Evolutionary conservation across 2,329 filamentous ascomycete species (phyloP).

Genomic region (Trichoderma polysporum): DNA sequence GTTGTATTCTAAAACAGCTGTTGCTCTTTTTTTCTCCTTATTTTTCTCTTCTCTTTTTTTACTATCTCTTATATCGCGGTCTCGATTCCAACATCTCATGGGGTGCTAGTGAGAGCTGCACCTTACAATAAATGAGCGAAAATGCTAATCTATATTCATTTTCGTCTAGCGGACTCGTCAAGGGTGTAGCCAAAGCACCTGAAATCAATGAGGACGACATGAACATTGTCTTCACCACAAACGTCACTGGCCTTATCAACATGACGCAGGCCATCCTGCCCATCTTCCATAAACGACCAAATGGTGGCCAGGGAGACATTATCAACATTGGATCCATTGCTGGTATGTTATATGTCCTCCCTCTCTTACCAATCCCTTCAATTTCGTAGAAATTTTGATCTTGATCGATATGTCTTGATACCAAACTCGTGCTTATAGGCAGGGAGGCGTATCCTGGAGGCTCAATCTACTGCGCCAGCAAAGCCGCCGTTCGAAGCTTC

Average conservation of each 20-base stretch:
- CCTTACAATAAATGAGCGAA: neutral
- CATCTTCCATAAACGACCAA: constrained; percentile 72
- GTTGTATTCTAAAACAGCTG: neutral
- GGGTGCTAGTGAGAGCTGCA: neutral
- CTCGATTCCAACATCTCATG: neutral
- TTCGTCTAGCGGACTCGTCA: constrained; percentile 71
- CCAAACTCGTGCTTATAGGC: constrained; percentile 36
- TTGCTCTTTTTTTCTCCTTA: neutral
- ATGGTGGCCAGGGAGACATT: constrained; percentile 83
- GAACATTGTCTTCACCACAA: constrained; percentile 84
- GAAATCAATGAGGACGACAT: constrained; percentile 82
- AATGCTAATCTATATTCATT: neutral
- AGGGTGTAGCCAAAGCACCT: constrained; percentile 81
- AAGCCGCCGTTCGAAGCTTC: constrained; percentile 83
- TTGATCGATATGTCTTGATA: neutral
- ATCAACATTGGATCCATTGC: constrained; percentile 93
- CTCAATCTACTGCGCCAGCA: constrained; percentile 90
- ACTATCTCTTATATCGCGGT: too few species aligned
- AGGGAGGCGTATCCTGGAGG: constrained; percentile 82
- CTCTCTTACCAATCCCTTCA: neutral
- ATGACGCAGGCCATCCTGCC: constrained; percentile 91
- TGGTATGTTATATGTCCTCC: constrained; percentile 38
- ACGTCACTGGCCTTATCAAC: constrained; percentile 92
- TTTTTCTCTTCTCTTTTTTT: neutral
- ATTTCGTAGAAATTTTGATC: neutral